Evolutionary conservation across 352 stramenopile genomes (phyloP).

Genomic region (Globisporangium nagaii): DNA sequence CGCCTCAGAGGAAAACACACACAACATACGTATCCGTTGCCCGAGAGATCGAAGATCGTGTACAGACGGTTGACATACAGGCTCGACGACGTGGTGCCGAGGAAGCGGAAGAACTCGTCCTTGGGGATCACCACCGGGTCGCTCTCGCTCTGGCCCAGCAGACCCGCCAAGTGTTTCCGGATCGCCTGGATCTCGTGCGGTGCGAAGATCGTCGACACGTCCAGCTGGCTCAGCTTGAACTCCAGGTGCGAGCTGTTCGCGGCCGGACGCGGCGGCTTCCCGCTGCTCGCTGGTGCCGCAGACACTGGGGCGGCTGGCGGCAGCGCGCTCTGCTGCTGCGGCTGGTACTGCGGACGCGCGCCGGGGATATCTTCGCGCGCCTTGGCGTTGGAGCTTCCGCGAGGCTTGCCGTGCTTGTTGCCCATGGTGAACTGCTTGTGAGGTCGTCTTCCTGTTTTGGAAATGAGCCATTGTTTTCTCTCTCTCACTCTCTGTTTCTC

Average conservation of each 20-base stretch:
- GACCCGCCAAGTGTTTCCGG: conserved; percentile 61
- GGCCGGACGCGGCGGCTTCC: conserved; percentile 15
- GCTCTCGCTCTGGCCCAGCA: conserved; percentile 61
- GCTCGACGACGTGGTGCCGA: conserved; percentile 62
- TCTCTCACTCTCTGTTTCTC: neutral
- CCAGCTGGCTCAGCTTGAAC: conserved; percentile 66
- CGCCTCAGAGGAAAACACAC: neutral
- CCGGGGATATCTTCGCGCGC: conserved; percentile 12
- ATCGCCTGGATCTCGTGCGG: conserved; percentile 75
- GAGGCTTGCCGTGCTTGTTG: conserved; percentile 79
- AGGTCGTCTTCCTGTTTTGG: no score
- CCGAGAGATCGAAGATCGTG: conserved; percentile 79
- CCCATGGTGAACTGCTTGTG: no score
- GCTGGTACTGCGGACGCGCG: conserved; percentile 9
- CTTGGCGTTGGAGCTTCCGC: conserved; percentile 18
- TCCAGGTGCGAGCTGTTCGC: conserved; percentile 40
- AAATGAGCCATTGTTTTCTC: no score
- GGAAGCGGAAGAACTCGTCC: conserved; percentile 84
- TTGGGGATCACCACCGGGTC: conserved; percentile 75
- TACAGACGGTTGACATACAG: conserved; percentile 85
- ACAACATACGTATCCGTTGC: conserved; percentile 56
- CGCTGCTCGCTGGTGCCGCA: conserved; percentile 8
- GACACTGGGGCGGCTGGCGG: conserved; percentile 1
- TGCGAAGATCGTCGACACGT: conserved; percentile 72
- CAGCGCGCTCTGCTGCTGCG: conserved; percentile 1